Conservation (phyloP, 306 rosid genomes). For the Prunus salicina region DNA sequence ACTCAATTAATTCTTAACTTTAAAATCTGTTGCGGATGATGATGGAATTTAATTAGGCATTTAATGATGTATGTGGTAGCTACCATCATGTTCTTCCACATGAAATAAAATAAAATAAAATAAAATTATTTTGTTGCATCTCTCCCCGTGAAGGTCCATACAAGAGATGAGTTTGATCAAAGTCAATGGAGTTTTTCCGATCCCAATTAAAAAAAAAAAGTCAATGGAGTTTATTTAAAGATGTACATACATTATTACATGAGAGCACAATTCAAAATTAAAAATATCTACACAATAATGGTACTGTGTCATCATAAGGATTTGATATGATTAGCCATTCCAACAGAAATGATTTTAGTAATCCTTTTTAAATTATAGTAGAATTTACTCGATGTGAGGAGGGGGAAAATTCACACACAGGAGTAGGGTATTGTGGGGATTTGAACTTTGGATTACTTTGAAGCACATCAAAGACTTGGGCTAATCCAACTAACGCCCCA, state of each 20-base stretch:
- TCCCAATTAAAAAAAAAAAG: neutral
- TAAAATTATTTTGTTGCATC: neutral
- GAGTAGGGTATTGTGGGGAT: accelerated
- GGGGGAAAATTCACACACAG: too few relatives aligned
- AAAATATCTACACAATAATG: too few relatives aligned
- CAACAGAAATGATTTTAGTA: too few relatives aligned
- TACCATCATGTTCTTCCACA: neutral
- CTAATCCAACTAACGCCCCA: too few relatives aligned
- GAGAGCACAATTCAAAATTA: too few relatives aligned
- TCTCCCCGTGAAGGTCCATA: neutral
- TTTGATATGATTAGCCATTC: too few relatives aligned
- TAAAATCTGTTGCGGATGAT: neutral
- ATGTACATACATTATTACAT: too few relatives aligned
- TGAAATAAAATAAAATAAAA: neutral
- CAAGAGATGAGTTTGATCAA: too few relatives aligned
- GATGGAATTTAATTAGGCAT: constrained; percentile 11
- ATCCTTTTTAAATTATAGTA: too few relatives aligned
- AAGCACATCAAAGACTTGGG: accelerated
- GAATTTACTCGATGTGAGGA: too few relatives aligned
- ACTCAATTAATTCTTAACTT: constrained; percentile 32
- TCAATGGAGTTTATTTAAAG: neutral
- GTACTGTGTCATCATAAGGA: too few relatives aligned
- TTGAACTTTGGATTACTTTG: too few relatives aligned
- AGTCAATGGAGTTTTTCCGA: neutral
- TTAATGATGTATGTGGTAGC: constrained; percentile 1